Percentiles rank a stretch among this genome's conserved stretches.
Conservation (phyloP, 306 rosid genomes). For the Purshia tridentata region DNA sequence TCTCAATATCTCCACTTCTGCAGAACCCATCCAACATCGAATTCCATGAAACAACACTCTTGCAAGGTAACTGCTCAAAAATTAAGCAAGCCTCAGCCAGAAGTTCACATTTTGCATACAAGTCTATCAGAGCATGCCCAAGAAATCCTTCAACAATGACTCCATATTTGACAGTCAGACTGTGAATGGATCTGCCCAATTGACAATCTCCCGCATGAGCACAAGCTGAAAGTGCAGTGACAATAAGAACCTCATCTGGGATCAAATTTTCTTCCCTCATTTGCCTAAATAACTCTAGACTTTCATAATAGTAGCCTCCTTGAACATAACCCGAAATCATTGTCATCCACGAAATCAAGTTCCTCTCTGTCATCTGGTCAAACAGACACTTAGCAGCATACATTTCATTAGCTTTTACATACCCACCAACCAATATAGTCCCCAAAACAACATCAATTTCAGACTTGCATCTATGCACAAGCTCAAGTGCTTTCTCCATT, state of each 20-base stretch:
- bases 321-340: slow-evolving; percentile 38
- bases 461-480: not conserved
- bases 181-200: slow-evolving; percentile 29
- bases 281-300: slow-evolving; percentile 27
- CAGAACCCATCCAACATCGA: slow-evolving; percentile 36
- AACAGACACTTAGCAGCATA: slow-evolving; percentile 25
- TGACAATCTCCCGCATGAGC: slow-evolving; percentile 7
- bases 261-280: slow-evolving; percentile 15
- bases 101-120: slow-evolving; percentile 20
- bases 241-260: slow-evolving; percentile 29
- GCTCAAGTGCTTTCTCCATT: slow-evolving; percentile 30
- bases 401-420: slow-evolving; percentile 21
- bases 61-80: slow-evolving; percentile 24
- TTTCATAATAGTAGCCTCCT: slow-evolving; percentile 9
- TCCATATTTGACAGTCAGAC: slow-evolving; percentile 18
- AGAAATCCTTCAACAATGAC: slow-evolving; percentile 23
- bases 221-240: slow-evolving; percentile 27
- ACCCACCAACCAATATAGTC: slow-evolving; percentile 29
- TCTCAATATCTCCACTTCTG: slow-evolving; percentile 26
- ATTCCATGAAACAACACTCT: slow-evolving; percentile 28
- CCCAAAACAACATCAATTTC: slow-evolving; percentile 26
- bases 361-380: slow-evolving; percentile 26
- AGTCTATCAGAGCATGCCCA: slow-evolving; percentile 29
- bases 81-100: slow-evolving; percentile 14
- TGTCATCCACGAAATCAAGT: slow-evolving; percentile 29